A percentile compares a stretch with the other conserved stretches of the same genome.
phyloP scores from a whole-genome alignment of 176 grass and related monocot genomes.

The Saccharum spontaneum region DNA sequence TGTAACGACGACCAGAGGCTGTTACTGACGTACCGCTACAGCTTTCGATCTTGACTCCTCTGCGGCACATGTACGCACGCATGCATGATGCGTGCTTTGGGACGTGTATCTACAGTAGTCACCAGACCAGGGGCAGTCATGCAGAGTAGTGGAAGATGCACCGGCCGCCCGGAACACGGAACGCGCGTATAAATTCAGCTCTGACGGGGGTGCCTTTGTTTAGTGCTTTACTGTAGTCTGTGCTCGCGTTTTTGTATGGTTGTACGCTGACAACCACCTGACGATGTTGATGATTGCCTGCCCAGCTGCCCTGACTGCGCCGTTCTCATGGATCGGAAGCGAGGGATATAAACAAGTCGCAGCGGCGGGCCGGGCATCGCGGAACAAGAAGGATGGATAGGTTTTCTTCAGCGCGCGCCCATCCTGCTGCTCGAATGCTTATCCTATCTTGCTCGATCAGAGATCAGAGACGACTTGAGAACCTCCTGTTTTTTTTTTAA shows the following conservation, averaged over 20 bases:
- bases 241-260: slow-evolving; percentile 17
- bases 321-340: slow-evolving; percentile 13
- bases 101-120: slow-evolving; percentile 27
- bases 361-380: not conserved
- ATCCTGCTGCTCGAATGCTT: not conserved
- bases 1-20: not conserved
- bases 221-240: slow-evolving; percentile 19
- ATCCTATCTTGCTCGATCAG: not conserved
- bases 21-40: not conserved
- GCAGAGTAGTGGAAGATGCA: not conserved
- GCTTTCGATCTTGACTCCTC: slow-evolving; percentile 21
- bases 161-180: not conserved
- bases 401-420: slow-evolving; percentile 24
- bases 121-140: not conserved
- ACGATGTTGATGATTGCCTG: slow-evolving; percentile 25
- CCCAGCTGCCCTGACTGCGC: not conserved
- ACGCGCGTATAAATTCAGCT: slow-evolving; percentile 10
- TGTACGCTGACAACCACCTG: slow-evolving; percentile 34
- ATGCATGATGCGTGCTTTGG: slow-evolving; percentile 38
- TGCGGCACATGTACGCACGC: not conserved
- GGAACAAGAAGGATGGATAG: slow-evolving; percentile 33
- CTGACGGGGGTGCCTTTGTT: slow-evolving; percentile 13
- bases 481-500: not conserved
- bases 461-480: not conserved
- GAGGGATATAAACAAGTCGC: not conserved